A percentile compares a stretch with the other conserved stretches of the same genome.
phyloP scores from a whole-genome alignment of 2,329 filamentous ascomycete species.

The Fusarium albidum region DNA sequence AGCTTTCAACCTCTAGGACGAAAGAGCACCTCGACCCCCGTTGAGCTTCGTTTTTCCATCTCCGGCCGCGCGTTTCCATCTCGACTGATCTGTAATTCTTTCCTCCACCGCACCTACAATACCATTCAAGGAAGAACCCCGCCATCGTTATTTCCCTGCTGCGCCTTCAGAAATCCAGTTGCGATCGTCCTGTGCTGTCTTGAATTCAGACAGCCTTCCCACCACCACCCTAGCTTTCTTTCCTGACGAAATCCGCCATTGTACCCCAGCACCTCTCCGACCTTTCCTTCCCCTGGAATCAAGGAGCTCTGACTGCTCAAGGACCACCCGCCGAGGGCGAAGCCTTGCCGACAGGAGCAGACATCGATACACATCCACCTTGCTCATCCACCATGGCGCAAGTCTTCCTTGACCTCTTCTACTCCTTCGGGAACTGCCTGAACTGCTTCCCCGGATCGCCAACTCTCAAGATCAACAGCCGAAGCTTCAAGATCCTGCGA shows the following conservation, averaged over 20 bases:
- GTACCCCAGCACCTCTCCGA: no score
- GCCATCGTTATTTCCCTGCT: not conserved
- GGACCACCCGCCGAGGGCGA: no score
- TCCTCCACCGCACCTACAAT: not conserved
- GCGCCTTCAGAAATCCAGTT: not conserved
- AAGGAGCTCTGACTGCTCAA: no score
- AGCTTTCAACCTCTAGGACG: conserved; percentile 23
- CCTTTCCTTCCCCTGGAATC: no score
- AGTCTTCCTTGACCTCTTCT: conserved; percentile 86
- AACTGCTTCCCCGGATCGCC: conserved; percentile 96
- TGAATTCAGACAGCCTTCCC: no score
- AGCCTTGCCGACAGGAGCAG: not conserved
- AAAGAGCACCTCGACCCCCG: conserved; percentile 21
- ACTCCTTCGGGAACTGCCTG: conserved; percentile 93
- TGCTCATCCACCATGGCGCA: conserved; percentile 70
- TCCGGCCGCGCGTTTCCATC: not conserved
- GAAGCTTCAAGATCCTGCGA: conserved; percentile 94
- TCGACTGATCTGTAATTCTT: not conserved
- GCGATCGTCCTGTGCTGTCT: no score
- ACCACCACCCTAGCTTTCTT: no score
- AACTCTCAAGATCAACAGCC: conserved; percentile 92
- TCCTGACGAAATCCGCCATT: no score
- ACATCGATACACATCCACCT: not conserved
- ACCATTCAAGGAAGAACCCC: not conserved
- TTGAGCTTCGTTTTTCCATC: conserved; percentile 1